Evolutionary conservation across 352 stramenopile genomes (phyloP), one percentile per base, ranked within the genome.

Genomic region (Phytophthora sansomeana): DNA sequence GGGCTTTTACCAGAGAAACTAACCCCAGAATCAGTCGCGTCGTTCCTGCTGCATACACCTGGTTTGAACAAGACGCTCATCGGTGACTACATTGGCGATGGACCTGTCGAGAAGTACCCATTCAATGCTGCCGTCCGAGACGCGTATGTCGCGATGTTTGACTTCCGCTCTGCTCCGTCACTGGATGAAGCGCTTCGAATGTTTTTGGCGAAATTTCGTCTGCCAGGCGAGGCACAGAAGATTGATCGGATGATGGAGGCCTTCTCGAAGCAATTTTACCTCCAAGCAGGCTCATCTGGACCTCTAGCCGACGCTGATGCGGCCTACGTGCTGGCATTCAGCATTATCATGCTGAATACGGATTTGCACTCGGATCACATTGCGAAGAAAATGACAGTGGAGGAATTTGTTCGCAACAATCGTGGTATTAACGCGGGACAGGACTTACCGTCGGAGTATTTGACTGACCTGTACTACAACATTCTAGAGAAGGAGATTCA

Each of bases 321-420:
- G 26, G 97, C 96, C 3, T 99, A 98, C 58, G 87, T 99, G 21
- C 75, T 99, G 29, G 92, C 96, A 9, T 99, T 99, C 83, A 97
- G 97, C 42, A 98, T 99, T 63, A 99, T 99, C 51, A 99, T 99
- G 96, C 82, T 99, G 21, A 99, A 99, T 77, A 99, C 97, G n/a
- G 98, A 99, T 63, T 69, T 99, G 60, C 98, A 99, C 75, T 98
- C 81, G 57, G 85, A 95, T 29, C 84, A 95, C 39, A 94, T 96
- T 38, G 72, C 81, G 5, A 95, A 95, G 70, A 96, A 96, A 50
- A 96, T 96, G 89, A 95, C 77, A 1, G 36, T 92, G 7, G 87
- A 96, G 38, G 89, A 95, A 69, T 96, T 96, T 66, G 39, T 96
- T 24, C 80, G 87, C 47, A 96, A 96, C 55, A 96, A 96, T 58